A percentile compares a stretch with the other conserved stretches of the same genome.
phyloP scores from a whole-genome alignment of 2,329 filamentous ascomycete genomes.

The Aspergillus calidoustus region DNA sequence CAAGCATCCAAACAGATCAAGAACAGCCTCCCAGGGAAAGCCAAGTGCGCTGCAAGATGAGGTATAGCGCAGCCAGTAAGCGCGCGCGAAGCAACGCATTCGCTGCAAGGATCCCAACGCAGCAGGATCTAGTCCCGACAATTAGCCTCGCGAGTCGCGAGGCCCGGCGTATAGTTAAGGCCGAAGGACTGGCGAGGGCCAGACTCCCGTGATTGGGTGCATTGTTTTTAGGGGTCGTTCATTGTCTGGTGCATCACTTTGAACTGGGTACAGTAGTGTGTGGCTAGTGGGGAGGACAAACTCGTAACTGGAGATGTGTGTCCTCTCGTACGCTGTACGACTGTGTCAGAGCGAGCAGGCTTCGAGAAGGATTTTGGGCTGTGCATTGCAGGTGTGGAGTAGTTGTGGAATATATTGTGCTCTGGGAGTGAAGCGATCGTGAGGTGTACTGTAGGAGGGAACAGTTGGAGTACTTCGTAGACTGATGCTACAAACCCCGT shows the following conservation, averaged over 20 bases:
- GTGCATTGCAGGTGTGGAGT: slow-evolving; percentile 27
- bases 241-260: slow-evolving; percentile 31
- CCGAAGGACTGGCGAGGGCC: not conserved
- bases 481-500: not conserved
- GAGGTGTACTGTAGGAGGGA: not conserved
- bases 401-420: slow-evolving; percentile 9
- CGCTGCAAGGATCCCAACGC: slow-evolving; percentile 13
- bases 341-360: slow-evolving; percentile 14
- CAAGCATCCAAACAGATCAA: not conserved
- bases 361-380: slow-evolving; percentile 31
- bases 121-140: slow-evolving; percentile 3
- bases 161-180: slow-evolving; percentile 7
- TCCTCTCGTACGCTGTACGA: not conserved
- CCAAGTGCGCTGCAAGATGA: not conserved
- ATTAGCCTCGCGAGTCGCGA: not conserved
- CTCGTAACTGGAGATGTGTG: not conserved
- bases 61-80: slow-evolving; percentile 1
- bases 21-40: not conserved
- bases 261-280: slow-evolving; percentile 10
- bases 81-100: not conserved
- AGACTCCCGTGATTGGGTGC: slow-evolving; percentile 25
- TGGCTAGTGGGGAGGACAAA: not conserved
- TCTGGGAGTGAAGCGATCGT: not conserved
- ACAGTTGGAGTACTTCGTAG: slow-evolving; percentile 3
- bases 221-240: slow-evolving; percentile 14